Evolutionary conservation across 768 basidiomycete genomes (phyloP).

Genomic region (Podaxis mareebaensis): DNA sequence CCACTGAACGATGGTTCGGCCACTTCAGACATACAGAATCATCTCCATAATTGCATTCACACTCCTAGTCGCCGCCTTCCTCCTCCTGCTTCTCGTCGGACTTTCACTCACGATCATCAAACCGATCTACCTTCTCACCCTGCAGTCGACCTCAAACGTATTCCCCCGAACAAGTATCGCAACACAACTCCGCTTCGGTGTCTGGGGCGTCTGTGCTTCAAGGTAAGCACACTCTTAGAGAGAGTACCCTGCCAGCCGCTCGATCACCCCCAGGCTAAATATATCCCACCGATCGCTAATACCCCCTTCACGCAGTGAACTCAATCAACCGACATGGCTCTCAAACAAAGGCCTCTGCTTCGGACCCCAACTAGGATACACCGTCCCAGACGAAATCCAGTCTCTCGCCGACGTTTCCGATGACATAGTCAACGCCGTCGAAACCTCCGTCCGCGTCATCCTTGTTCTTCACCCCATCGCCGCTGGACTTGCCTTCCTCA

Average conservation of each 20-base stretch:
- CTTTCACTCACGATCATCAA: slow-evolving; percentile 77
- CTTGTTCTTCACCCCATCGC: slow-evolving; percentile 72
- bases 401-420: slow-evolving; percentile 44
- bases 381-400: slow-evolving; percentile 49
- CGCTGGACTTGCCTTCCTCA: slow-evolving; percentile 57
- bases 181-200: slow-evolving; percentile 69
- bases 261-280: slow-evolving; percentile 22
- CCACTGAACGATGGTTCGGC: slow-evolving; percentile 21
- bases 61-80: slow-evolving; percentile 58
- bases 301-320: slow-evolving; percentile 8
- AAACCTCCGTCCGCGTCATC: slow-evolving; percentile 50
- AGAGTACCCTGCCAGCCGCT: not conserved
- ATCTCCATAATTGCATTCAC: slow-evolving; percentile 48
- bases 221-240: slow-evolving; percentile 33
- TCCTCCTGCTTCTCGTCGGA: slow-evolving; percentile 77
- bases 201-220: slow-evolving; percentile 81
- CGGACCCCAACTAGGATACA: slow-evolving; percentile 70
- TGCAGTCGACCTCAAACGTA: slow-evolving; percentile 35
- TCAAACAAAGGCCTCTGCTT: slow-evolving; percentile 51
- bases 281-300: slow-evolving; percentile 27
- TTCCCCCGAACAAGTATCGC: slow-evolving; percentile 49
- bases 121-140: slow-evolving; percentile 58
- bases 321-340: slow-evolving; percentile 36
- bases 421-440: slow-evolving; percentile 43
- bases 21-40: slow-evolving; percentile 45